Evolutionary conservation across 164 flowering plant species (phyloP).

Genomic region (Platanus orientalis): DNA sequence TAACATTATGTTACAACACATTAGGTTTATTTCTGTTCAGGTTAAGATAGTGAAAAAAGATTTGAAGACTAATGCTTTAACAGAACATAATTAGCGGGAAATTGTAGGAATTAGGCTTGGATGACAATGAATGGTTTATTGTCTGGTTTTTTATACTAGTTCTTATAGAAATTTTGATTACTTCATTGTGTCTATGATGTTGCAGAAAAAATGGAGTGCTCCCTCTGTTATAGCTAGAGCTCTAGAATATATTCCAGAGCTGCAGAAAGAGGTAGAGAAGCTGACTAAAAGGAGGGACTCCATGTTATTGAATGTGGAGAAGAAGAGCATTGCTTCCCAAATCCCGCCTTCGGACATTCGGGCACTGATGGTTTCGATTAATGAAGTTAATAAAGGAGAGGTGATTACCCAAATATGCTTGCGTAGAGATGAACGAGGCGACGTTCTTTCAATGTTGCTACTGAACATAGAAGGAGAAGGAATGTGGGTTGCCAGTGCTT

Average conservation of each 20-base stretch:
- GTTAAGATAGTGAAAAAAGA: too few relatives aligned
- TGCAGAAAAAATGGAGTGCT: slow-evolving; percentile 35
- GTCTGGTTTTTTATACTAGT: too few relatives aligned
- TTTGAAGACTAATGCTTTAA: too few relatives aligned
- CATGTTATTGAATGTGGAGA: not conserved
- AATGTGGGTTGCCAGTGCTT: slow-evolving; percentile 17
- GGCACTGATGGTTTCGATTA: slow-evolving; percentile 17
- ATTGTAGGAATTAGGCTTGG: not conserved
- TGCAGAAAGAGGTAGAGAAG: slow-evolving; percentile 29
- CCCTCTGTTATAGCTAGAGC: slow-evolving; percentile 28
- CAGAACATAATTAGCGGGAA: not conserved
- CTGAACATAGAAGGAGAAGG: slow-evolving; percentile 18
- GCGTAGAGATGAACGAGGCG: not conserved
- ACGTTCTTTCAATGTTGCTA: slow-evolving; percentile 14
- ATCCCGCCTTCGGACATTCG: not conserved
- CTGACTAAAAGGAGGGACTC: slow-evolving; percentile 21
- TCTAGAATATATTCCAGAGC: slow-evolving; percentile 33
- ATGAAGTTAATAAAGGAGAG: slow-evolving; percentile 22
- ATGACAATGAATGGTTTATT: not conserved
- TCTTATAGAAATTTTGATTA: too few relatives aligned
- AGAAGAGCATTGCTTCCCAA: not conserved
- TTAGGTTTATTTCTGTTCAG: not conserved
- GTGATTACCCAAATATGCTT: slow-evolving; percentile 29
- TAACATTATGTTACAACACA: not conserved
- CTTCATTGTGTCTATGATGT: not conserved